Percentiles rank a stretch among this genome's conserved stretches.
Evolutionary conservation across 371 early-diverging fungal species (phyloP).

Genomic region (Mucor plumbeus): DNA sequence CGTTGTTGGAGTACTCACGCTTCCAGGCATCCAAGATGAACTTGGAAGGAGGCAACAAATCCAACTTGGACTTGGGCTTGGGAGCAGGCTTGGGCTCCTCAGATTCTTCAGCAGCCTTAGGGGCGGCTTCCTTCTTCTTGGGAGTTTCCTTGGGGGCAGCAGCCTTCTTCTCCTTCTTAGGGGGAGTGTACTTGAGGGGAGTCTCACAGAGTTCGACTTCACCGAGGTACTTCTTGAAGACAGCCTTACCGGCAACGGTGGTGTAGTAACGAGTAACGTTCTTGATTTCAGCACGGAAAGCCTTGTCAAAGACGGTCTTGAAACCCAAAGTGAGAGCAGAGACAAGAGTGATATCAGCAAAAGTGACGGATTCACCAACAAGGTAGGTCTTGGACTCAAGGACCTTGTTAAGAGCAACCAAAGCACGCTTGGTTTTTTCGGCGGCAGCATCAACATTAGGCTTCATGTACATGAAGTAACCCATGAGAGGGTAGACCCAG

Average conservation of each 20-base stretch:
- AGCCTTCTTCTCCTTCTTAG: conserved; percentile 59
- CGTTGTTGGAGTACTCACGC: conserved; percentile 96
- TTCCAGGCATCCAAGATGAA: conserved; percentile 93
- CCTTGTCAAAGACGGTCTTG: conserved; percentile 50
- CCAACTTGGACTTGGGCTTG: conserved; percentile 92
- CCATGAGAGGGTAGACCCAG: conserved; percentile 62
- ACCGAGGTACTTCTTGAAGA: conserved; percentile 81
- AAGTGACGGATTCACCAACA: conserved; percentile 78
- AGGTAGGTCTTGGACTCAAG: conserved; percentile 74
- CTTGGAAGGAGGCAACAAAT: conserved; percentile 83
- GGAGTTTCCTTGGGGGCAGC: conserved; percentile 56
- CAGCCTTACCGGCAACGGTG: conserved; percentile 76
- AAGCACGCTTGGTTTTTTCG: conserved; percentile 56
- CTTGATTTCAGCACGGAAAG: conserved; percentile 80
- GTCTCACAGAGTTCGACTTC: conserved; percentile 51
- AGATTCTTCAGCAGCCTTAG: conserved; percentile 58
- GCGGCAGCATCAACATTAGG: conserved; percentile 60
- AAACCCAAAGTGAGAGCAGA: conserved; percentile 56
- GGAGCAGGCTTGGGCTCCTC: conserved; percentile 73
- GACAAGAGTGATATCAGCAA: conserved; percentile 75
- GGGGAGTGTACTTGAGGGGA: conserved; percentile 41
- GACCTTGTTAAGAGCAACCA: conserved; percentile 65
- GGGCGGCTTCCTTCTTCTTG: conserved; percentile 70
- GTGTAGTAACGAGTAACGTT: conserved; percentile 89
- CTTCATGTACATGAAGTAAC: conserved; percentile 62